These are phyloP conservation scores for Xanthoconium stramineum DNA, from an alignment of 768 basidiomycete species.

Conservation along the genomic window DNA sequence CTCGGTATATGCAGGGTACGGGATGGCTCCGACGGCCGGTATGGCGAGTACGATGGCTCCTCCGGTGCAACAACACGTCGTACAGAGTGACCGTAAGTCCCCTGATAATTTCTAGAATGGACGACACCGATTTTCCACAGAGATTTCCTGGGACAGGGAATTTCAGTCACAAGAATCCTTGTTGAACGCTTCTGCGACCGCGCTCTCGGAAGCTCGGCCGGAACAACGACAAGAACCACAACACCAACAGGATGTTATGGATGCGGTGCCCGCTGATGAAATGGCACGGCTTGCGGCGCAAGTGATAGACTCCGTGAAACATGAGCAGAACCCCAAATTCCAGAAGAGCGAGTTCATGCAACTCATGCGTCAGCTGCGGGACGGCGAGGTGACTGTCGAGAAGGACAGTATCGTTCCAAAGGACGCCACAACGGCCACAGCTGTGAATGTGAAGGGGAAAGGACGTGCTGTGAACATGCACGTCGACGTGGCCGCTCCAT, in stretches of 20 bases:
- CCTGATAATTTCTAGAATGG: neutral
- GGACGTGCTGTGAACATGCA: conserved; percentile 39
- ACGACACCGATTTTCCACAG: conserved; percentile 10
- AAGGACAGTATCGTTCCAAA: conserved; percentile 74
- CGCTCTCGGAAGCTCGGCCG: conserved; percentile 1
- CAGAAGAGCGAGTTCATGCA: conserved; percentile 79
- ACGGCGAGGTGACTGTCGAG: conserved; percentile 73
- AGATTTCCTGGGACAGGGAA: conserved; percentile 56
- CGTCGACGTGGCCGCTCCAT: neutral
- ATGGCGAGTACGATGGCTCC: conserved; percentile 19
- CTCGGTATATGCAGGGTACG: conserved; percentile 34
- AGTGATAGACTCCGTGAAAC: conserved; percentile 69
- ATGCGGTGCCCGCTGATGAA: conserved; percentile 47
- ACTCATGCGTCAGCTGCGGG: conserved; percentile 82
- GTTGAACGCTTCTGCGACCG: conserved; percentile 23
- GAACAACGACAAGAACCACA: conserved; percentile 12
- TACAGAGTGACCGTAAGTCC: conserved; percentile 45
- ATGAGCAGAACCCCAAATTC: conserved; percentile 82
- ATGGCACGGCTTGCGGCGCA: conserved; percentile 78
- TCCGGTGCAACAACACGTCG: conserved; percentile 22
- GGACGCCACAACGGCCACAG: conserved; percentile 21
- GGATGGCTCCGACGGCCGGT: conserved; percentile 39
- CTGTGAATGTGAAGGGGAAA: conserved; percentile 63
- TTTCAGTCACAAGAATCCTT: conserved; percentile 56
- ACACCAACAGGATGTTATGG: conserved; percentile 19